These are phyloP conservation scores for Solanum okadae DNA, from an alignment of 257 asterid genomes.

Conservation along the genomic window DNA sequence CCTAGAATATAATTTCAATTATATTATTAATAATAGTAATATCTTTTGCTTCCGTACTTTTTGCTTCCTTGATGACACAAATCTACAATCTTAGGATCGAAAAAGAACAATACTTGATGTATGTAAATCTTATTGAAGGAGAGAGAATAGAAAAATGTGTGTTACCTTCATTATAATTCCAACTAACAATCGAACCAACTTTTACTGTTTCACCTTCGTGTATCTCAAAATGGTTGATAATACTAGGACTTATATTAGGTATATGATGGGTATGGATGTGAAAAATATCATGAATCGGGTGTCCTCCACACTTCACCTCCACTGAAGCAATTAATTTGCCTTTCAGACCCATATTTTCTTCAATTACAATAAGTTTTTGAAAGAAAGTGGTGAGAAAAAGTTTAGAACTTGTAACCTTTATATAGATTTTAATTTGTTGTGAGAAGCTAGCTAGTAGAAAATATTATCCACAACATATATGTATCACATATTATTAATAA, in stretches of 20 bases:
- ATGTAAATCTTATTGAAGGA: not conserved
- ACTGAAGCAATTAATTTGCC: not conserved
- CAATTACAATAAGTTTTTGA: not conserved
- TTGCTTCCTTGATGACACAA: not conserved
- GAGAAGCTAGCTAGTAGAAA: not conserved
- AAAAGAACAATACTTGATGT: not conserved
- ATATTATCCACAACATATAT: not conserved
- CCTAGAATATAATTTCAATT: not conserved
- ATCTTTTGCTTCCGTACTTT: too few species aligned
- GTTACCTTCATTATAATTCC: not conserved
- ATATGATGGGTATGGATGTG: not conserved
- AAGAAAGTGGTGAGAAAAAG: not conserved
- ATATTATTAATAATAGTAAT: too few species aligned
- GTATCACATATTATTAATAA: not conserved
- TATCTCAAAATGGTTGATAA: not conserved
- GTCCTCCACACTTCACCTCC: not conserved
- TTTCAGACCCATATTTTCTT: not conserved
- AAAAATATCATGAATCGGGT: not conserved
- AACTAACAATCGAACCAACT: not conserved
- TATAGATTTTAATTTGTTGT: not conserved
- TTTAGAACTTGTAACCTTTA: not conserved
- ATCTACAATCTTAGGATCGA: too few species aligned
- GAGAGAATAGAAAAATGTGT: not conserved
- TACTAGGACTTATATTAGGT: not conserved
- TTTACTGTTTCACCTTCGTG: not conserved